Base-by-base conservation (phyloP, 1,284 basidiomycete species). In the Amylostereum chailletii region DNA sequence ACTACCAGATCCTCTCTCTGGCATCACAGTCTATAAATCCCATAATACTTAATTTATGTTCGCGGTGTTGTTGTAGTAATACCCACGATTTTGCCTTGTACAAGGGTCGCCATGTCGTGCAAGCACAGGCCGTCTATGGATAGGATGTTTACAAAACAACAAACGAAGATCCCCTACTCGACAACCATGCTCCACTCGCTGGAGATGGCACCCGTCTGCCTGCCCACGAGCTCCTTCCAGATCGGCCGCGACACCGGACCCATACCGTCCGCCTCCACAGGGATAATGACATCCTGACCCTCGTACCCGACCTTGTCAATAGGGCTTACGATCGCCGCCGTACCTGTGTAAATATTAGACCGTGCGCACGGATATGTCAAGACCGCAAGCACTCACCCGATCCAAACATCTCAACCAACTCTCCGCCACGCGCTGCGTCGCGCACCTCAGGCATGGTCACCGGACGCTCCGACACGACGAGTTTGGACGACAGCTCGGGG, bases 401-500 rank as follows among this genome's bases (percentile, higher is more conserved):
- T 46, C 95, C 96, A 62, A 99, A 99, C 55, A 97, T 79, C 68
- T 99, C 95, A 29, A 91, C 74, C 34, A 99, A 76, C 10, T 70
- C 72, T 7, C 92, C 90, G 11, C 77, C 66, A 54, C 80, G 63
- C 33, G 81, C 77, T 3, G 91, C 90, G 34, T 78, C 74, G 57
- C 86, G 79, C 41, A 99, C 74, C 65, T 99, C 95, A 44, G 71
- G 71, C 92, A 99, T 99, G 39, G 82, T 86, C 51, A 99, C 82
- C 34, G 82, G 77, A 3, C 95, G 81, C 65, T 99, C 95, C 2
- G 78, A 79, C 33, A 98, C 81, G 51, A 74, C 71, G 53, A 98
- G 71, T 38, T 84, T 78, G 1, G 77, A 67, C 1, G 90, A 74
- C 31, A 95, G 70, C 26, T 80, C 79, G 4, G 76, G 64, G 41